phyloP scores from a whole-genome alignment of 164 flowering plant genomes.

The Hamamelis virginiana region DNA sequence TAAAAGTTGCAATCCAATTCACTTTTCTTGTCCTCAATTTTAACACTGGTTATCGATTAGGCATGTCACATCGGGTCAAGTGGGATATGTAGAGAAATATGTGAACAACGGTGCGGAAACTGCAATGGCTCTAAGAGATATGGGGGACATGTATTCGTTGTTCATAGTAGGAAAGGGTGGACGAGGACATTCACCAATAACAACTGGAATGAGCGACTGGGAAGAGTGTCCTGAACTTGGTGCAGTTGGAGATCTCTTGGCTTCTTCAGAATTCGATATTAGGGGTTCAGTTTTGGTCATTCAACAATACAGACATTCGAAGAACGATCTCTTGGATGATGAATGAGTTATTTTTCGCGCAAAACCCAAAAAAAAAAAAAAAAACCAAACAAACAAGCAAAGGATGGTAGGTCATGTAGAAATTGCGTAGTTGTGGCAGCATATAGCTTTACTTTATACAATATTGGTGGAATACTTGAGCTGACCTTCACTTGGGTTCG shows the following conservation, averaged over 20 bases:
- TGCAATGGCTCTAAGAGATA: conserved; percentile 39
- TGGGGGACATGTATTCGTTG: conserved; percentile 55
- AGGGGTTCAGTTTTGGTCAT: conserved; percentile 62
- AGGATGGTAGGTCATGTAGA: no score
- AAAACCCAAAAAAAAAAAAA: no score
- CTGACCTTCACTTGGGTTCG: no score
- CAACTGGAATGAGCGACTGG: conserved; percentile 78
- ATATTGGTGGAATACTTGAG: no score
- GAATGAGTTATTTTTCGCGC: neutral
- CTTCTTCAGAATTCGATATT: conserved; percentile 59
- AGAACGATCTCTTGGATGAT: conserved; percentile 1
- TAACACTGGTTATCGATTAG: no score
- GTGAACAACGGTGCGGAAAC: conserved; percentile 53
- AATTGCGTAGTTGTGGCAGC: no score
- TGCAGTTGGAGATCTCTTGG: conserved; percentile 68
- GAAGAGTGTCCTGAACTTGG: conserved; percentile 89
- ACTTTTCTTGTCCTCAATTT: no score
- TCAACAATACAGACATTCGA: conserved; percentile 43
- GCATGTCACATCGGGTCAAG: conserved; percentile 52
- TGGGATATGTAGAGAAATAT: conserved; percentile 51
- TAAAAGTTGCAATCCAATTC: no score
- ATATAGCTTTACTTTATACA: no score
- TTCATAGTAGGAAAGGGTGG: conserved; percentile 69
- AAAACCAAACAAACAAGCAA: no score
- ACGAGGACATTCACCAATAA: conserved; percentile 36